Evolutionary conservation across 805 yeast genomes (phyloP), one percentile per base, ranked within the genome.

Genomic region (Yarrowia phangngaensis): DNA sequence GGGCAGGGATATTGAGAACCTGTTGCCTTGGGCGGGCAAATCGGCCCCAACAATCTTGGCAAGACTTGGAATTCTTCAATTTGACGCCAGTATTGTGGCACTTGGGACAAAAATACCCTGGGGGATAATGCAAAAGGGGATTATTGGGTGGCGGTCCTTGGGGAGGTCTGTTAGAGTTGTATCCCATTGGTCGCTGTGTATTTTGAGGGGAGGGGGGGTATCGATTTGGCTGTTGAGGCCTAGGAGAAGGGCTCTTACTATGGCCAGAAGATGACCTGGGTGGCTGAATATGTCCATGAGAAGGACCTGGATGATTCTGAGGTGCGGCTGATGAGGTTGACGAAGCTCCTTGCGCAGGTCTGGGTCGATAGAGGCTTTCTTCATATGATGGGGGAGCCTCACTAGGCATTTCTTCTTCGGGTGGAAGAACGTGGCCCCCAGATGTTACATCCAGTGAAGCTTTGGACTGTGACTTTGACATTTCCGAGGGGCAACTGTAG

Each of bases 51-150:
- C 95, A 86, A 32, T 72, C 72, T 55, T 76, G 74, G 60, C 95
- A 86, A 5, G 78, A 67, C 38, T 66, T 69, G n/a, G 82, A 84
- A 56, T 78, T 79, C 59, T 75, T 79, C 17, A 65, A 33, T 58
- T 75, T 72, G 59, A 69, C 71, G 2, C 95, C 95, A 0, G 89
- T 82, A 60, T 86, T 86, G 50, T 72, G 68, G 66, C 95, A 86
- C 58, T 80, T 82, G 7, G 67, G 64, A 59, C 95, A 86, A 51
- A 67, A 65, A 59, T 68, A 81, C 3, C 78, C 72, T 2, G 55
- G 62, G 0, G 95, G 94, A 56, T 83, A 86, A 40, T 63, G 62
- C 77, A 84, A 82, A 0, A 89, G 84, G 6, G 80, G 66, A 1
- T 61, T 54, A 2, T 71, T 69, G 52, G 34, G 46, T 2, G 38